Evolutionary conservation across 2,329 filamentous ascomycete genomes (phyloP).

Genomic region (Colletotrichum sublineola): DNA sequence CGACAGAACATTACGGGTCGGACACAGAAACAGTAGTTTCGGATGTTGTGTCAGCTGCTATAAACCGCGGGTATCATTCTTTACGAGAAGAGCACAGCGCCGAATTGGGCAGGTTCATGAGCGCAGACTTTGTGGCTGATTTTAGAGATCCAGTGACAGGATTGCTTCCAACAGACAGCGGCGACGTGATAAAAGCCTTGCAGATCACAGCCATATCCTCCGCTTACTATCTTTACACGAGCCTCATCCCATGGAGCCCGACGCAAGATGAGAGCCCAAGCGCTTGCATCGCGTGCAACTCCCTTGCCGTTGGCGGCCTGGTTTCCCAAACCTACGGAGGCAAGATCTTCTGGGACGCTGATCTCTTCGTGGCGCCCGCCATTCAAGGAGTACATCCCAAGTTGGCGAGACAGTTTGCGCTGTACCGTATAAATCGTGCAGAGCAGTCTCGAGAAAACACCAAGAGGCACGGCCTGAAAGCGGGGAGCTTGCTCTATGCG

Average conservation of each 20-base stretch:
- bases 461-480: slow-evolving; percentile 66
- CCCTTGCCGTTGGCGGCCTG: slow-evolving; percentile 47
- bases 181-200: slow-evolving; percentile 8
- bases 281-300: slow-evolving; percentile 32
- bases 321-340: slow-evolving; percentile 49
- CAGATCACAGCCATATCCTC: slow-evolving; percentile 23
- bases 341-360: slow-evolving; percentile 50
- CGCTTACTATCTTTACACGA: slow-evolving; percentile 28
- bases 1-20: not conserved
- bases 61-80: not conserved
- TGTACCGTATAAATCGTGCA: slow-evolving; percentile 47
- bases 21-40: not conserved
- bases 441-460: slow-evolving; percentile 71
- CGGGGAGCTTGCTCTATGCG: slow-evolving; percentile 67
- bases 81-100: not conserved
- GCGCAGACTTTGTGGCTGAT: not conserved
- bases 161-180: not conserved
- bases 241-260: slow-evolving; percentile 20
- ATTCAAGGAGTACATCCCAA: slow-evolving; percentile 46
- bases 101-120: not conserved
- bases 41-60: not conserved
- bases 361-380: slow-evolving; percentile 49
- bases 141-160: not conserved
- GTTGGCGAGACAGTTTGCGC: slow-evolving; percentile 46
- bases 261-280: not conserved